phyloP scores from a whole-genome alignment of 2,329 filamentous ascomycete species.

The Zymoseptoria pseudotritici region DNA sequence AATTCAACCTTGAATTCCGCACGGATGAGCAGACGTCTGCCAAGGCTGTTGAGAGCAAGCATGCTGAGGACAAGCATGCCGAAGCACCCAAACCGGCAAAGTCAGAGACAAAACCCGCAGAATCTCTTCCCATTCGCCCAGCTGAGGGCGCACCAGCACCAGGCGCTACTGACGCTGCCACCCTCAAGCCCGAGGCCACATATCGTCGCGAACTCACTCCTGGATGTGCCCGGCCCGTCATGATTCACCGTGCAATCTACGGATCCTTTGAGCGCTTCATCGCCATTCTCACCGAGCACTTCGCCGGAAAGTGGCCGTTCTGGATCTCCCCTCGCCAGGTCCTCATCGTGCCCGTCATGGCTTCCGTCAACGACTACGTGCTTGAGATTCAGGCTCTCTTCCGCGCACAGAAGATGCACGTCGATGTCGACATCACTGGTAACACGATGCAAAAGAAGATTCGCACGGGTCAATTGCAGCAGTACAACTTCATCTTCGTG shows the following conservation, averaged over 20 bases:
- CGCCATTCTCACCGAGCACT: conserved; percentile 75
- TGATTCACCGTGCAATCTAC: conserved; percentile 77
- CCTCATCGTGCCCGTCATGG: conserved; percentile 69
- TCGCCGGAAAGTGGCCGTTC: conserved; percentile 82
- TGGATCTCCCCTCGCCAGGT: conserved; percentile 82
- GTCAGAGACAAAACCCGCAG: conserved; percentile 16
- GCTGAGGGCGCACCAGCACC: conserved; percentile 24
- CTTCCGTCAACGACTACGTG: conserved; percentile 64
- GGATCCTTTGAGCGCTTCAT: conserved; percentile 64
- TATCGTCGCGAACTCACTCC: conserved; percentile 49
- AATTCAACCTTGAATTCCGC: conserved; percentile 83
- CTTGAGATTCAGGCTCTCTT: conserved; percentile 64
- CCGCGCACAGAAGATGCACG: conserved; percentile 58
- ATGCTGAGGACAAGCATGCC: conserved; percentile 28
- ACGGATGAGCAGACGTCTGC: conserved; percentile 55
- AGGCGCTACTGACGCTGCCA: neutral
- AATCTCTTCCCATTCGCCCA: conserved; percentile 23
- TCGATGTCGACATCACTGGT: conserved; percentile 62
- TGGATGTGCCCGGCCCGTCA: conserved; percentile 72
- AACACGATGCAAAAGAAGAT: conserved; percentile 90
- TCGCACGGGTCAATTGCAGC: conserved; percentile 67
- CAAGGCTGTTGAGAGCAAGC: conserved; percentile 29
- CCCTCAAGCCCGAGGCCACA: conserved; percentile 24
- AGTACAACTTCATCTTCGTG: conserved; percentile 79
- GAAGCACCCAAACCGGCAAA: conserved; percentile 35